Conservation (phyloP, 345 rosid genomes). For the Moricandia arvensis region DNA sequence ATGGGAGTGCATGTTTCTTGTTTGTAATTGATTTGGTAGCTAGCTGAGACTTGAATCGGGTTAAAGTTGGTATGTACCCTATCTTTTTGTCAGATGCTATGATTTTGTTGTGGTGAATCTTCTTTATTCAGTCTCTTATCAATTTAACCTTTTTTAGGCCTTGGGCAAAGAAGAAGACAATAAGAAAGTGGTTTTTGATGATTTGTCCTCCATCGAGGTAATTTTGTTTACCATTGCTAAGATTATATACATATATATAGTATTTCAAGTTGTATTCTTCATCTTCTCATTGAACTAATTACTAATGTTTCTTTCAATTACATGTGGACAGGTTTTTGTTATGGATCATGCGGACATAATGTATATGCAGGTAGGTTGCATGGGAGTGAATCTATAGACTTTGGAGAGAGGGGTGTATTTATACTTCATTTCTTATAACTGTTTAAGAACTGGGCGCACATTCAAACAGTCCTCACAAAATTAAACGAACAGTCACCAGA, state of each 20-base stretch:
- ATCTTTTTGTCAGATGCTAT: too few species aligned
- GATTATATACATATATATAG: conserved; percentile 14
- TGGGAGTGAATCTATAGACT: neutral
- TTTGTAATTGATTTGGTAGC: too few species aligned
- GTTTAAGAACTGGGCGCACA: conserved; percentile 62
- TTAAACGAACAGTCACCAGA: conserved; percentile 63
- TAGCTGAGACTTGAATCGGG: too few species aligned
- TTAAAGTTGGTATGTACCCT: too few species aligned
- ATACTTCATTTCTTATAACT: conserved; percentile 11
- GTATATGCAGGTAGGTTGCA: conserved; percentile 57
- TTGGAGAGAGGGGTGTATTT: neutral
- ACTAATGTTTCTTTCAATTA: neutral
- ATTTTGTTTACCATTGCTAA: conserved; percentile 19
- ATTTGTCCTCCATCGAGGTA: too few species aligned
- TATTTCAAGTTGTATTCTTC: neutral
- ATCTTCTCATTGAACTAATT: conserved; percentile 11
- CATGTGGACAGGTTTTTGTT: conserved; percentile 61
- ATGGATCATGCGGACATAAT: conserved; percentile 90
- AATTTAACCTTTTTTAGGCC: too few species aligned
- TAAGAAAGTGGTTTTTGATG: conserved; percentile 67
- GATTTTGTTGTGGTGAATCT: too few species aligned
- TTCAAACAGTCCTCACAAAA: conserved; percentile 55
- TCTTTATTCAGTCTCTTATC: too few species aligned
- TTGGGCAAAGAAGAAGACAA: conserved; percentile 30
- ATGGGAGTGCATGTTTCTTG: too few species aligned